Evolutionary conservation across 441 rosid genomes (phyloP).

Genomic region (Adansonia madagascariensis): DNA sequence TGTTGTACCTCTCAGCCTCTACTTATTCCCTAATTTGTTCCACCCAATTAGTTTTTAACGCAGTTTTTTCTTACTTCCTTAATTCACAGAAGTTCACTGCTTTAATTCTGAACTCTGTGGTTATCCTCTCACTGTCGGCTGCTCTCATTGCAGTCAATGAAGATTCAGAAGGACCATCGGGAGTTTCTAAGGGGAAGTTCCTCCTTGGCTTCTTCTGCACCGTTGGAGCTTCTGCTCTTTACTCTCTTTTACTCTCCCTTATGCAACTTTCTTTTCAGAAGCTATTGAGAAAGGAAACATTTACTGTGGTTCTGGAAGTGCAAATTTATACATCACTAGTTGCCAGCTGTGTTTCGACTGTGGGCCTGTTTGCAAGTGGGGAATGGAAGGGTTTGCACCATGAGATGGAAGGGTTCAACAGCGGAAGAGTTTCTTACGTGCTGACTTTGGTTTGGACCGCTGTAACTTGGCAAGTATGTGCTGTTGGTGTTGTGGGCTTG

Average conservation of each 20-base stretch:
- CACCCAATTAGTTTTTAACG: constrained; percentile 81
- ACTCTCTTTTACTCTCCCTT: constrained; percentile 82
- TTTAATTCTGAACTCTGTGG: constrained; percentile 71
- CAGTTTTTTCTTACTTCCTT: constrained; percentile 77
- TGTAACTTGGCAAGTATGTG: constrained; percentile 80
- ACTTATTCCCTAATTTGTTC: constrained; percentile 91
- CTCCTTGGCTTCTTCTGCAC: constrained; percentile 65
- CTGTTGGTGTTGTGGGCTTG: constrained; percentile 93
- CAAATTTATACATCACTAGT: constrained; percentile 73
- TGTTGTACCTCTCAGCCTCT: constrained; percentile 81
- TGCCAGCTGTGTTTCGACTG: constrained; percentile 53
- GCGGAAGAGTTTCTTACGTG: constrained; percentile 65
- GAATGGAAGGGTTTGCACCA: constrained; percentile 79
- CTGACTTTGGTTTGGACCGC: constrained; percentile 72
- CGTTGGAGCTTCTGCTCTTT: constrained; percentile 71
- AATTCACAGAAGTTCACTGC: constrained; percentile 84
- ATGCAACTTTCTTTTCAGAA: constrained; percentile 82
- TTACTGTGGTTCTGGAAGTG: constrained; percentile 75
- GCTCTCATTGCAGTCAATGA: constrained; percentile 74
- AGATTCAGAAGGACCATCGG: constrained; percentile 58
- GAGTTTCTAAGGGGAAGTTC: constrained; percentile 62
- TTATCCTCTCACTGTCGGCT: constrained; percentile 70
- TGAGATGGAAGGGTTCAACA: constrained; percentile 63
- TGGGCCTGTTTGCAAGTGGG: constrained; percentile 78
- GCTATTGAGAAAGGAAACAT: constrained; percentile 66